phyloP scores from a whole-genome alignment of 306 rosid species.

The Vigna unguiculata region DNA sequence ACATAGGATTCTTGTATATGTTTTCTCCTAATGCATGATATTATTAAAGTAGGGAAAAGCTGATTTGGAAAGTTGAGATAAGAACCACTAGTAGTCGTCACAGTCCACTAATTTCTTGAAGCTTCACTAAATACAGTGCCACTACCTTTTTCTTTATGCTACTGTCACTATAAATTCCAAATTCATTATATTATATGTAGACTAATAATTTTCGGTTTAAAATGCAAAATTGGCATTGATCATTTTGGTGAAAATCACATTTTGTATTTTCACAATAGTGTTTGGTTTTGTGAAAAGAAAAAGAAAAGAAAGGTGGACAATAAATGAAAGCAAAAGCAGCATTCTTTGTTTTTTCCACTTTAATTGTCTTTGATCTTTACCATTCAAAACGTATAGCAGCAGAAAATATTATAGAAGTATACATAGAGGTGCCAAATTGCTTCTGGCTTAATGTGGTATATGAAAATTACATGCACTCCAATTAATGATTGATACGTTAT shows the following conservation, averaged over 20 bases:
- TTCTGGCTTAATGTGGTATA: slow-evolving; percentile 33
- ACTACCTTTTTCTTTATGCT: slow-evolving; percentile 45
- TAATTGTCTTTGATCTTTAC: slow-evolving; percentile 43
- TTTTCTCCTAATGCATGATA: slow-evolving; percentile 14
- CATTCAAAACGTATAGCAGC: slow-evolving; percentile 25
- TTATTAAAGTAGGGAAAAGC: slow-evolving; percentile 37
- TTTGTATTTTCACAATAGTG: not conserved
- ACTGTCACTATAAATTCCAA: slow-evolving; percentile 33
- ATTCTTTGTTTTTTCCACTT: slow-evolving; percentile 19
- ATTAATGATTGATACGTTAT: slow-evolving; percentile 22
- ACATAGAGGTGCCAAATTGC: slow-evolving; percentile 1
- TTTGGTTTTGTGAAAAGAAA: not conserved
- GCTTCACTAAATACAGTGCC: slow-evolving; percentile 38
- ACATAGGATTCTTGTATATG: slow-evolving; percentile 16
- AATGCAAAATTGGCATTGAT: not conserved
- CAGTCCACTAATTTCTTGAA: slow-evolving; percentile 40
- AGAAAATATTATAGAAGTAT: not conserved
- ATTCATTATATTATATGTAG: slow-evolving; percentile 26
- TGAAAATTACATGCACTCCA: slow-evolving; percentile 19
- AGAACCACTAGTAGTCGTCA: slow-evolving; percentile 25
- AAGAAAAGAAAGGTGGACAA: slow-evolving; percentile 16
- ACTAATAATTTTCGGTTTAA: slow-evolving; percentile 1
- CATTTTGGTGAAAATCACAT: not conserved
- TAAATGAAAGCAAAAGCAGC: slow-evolving; percentile 48
- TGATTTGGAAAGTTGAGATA: slow-evolving; percentile 46